These are phyloP conservation scores for Viridothelium virens DNA, from an alignment of 495 filamentous ascomycete species.

Conservation along the genomic window DNA sequence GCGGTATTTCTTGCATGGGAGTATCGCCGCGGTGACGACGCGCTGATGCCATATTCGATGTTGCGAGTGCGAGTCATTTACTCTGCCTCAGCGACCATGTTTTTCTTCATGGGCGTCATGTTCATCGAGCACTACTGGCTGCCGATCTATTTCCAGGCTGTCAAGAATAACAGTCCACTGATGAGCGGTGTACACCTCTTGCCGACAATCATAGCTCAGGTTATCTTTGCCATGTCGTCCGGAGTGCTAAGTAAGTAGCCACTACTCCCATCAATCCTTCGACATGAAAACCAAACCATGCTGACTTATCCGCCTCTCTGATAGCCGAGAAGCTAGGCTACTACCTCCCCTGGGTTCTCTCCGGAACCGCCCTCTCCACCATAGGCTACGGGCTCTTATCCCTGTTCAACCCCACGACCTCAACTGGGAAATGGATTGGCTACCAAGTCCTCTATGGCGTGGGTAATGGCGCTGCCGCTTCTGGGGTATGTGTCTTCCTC, in stretches of 20 bases:
- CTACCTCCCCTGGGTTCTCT: conserved; percentile 43
- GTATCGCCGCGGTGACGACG: conserved; percentile 19
- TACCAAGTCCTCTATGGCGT: conserved; percentile 52
- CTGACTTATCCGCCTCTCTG: too few relatives aligned
- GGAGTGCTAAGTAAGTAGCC: conserved; percentile 18
- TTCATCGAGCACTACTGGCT: conserved; percentile 22
- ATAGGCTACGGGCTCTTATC: conserved; percentile 47
- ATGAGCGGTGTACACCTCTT: conserved; percentile 25
- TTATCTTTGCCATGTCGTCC: conserved; percentile 21
- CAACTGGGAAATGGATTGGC: conserved; percentile 46
- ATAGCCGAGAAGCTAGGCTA: conserved; percentile 43
- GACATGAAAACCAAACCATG: too few relatives aligned
- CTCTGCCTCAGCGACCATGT: conserved; percentile 12
- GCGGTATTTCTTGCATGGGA: conserved; percentile 21
- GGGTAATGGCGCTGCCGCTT: too few relatives aligned
- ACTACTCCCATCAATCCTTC: too few relatives aligned
- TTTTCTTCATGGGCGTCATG: conserved; percentile 18
- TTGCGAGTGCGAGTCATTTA: conserved; percentile 16
- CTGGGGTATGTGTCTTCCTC: too few relatives aligned
- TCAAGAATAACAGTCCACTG: conserved; percentile 21
- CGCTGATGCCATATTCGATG: conserved; percentile 20
- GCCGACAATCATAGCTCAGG: conserved; percentile 16
- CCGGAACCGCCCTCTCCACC: conserved; percentile 26
- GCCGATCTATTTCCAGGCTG: conserved; percentile 24
- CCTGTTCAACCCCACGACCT: conserved; percentile 40